These are phyloP conservation scores for Ricinus communis DNA, from an alignment of 345 rosid species.

Conservation along the genomic window DNA sequence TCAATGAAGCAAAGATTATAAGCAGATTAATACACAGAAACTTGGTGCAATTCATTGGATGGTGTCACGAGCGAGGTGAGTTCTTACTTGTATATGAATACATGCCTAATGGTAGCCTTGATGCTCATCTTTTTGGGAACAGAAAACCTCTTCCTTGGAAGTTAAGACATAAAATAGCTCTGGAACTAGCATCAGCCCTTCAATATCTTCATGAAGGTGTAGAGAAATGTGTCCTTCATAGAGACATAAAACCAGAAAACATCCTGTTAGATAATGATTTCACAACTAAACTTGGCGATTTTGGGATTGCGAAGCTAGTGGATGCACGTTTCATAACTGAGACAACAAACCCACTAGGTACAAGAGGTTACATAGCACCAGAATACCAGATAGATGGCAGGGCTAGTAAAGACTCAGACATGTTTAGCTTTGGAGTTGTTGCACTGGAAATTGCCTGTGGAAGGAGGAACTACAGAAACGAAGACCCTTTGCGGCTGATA, in stretches of 20 bases:
- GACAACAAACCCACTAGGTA: too few species aligned
- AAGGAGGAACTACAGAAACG: too few species aligned
- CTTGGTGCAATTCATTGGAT: constrained; percentile 42
- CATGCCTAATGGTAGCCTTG: constrained; percentile 50
- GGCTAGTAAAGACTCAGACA: too few species aligned
- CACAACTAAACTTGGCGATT: constrained; percentile 13
- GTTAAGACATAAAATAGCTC: constrained; percentile 42
- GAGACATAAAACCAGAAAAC: constrained; percentile 37
- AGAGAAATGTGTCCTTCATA: constrained; percentile 52
- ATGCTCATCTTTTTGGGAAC: constrained; percentile 43
- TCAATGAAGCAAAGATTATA: constrained; percentile 1
- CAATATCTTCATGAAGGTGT: constrained; percentile 23
- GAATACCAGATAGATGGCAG: too few species aligned
- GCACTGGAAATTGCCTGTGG: too few species aligned
- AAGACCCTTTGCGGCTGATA: too few species aligned
- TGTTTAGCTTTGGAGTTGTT: too few species aligned
- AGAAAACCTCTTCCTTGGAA: constrained; percentile 31
- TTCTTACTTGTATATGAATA: constrained; percentile 51
- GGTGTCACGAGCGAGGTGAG: constrained; percentile 54
- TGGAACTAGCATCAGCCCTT: constrained; percentile 47
- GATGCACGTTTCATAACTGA: too few species aligned
- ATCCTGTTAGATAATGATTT: constrained; percentile 10
- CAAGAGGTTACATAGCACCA: too few species aligned
- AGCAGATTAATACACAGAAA: neutral
- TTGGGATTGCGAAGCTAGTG: neutral